These are phyloP conservation scores for Tylopilus intermedius DNA, from an alignment of 768 basidiomycete genomes.

Conservation along the genomic window DNA sequence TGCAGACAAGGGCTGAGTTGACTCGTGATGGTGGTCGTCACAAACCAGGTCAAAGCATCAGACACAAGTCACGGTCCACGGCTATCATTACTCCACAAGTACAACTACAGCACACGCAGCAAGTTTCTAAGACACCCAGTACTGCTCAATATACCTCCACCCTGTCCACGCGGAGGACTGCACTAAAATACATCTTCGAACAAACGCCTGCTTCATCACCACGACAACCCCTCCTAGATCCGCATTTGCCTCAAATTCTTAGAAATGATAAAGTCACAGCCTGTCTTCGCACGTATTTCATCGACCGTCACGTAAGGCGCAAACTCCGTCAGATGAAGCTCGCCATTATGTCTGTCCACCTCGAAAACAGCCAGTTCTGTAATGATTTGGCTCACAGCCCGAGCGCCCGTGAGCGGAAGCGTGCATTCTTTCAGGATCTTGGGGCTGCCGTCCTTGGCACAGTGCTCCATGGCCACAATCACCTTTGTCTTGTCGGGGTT, in stretches of 20 bases:
- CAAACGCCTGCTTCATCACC: conserved; percentile 1
- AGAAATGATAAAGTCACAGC: conserved; percentile 64
- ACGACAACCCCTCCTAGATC: conserved; percentile 6
- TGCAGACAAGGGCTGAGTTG: conserved; percentile 1
- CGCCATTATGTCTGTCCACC: conserved; percentile 68
- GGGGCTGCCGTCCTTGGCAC: conserved; percentile 78
- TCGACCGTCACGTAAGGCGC: conserved; percentile 75
- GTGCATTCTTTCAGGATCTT: conserved; percentile 79
- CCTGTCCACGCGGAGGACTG: background rate
- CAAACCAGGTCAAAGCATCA: conserved; percentile 7
- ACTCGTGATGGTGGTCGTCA: background rate
- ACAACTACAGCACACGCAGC: background rate
- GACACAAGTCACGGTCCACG: background rate
- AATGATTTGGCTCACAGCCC: conserved; percentile 82
- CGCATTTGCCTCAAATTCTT: conserved; percentile 48
- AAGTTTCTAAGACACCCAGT: background rate
- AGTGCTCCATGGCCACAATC: conserved; percentile 84
- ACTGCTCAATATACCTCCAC: too few species aligned
- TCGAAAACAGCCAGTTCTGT: conserved; percentile 88
- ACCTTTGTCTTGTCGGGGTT: conserved; percentile 92
- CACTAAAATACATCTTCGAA: background rate
- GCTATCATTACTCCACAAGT: background rate
- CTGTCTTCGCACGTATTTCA: conserved; percentile 79
- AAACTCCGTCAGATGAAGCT: conserved; percentile 67
- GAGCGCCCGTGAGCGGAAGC: conserved; percentile 81